Evolutionary conservation across 2,329 filamentous ascomycete genomes (phyloP).

Genomic region (Botrytis byssoidea): DNA sequence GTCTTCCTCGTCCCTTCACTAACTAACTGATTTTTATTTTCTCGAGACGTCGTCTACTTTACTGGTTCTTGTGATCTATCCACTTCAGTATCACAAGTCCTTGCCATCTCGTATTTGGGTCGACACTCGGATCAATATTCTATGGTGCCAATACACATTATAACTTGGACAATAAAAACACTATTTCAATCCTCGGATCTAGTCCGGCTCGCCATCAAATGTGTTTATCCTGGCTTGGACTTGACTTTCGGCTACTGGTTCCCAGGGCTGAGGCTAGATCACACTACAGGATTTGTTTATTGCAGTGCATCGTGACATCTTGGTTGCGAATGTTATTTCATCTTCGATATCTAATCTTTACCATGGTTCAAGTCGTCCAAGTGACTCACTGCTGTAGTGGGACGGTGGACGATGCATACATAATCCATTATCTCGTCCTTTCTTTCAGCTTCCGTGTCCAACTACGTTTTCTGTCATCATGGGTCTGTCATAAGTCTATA

Average conservation of each 20-base stretch:
- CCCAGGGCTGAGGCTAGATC: background rate
- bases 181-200: background rate
- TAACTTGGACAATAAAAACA: background rate
- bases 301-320: background rate
- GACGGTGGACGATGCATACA: background rate
- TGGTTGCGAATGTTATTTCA: background rate
- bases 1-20: background rate
- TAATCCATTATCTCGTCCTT: background rate
- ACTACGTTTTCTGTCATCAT: background rate
- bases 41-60: background rate
- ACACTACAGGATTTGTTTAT: background rate
- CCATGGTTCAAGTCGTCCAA: background rate
- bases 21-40: background rate
- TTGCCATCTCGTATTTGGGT: background rate
- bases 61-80: background rate
- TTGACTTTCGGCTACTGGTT: background rate
- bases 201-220: background rate
- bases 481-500: background rate
- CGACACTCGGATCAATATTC: background rate
- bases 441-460: background rate
- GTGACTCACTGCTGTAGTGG: background rate
- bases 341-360: background rate
- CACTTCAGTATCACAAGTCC: background rate
- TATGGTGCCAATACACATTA: background rate
- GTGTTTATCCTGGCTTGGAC: background rate